Percentiles rank a stretch among this genome's conserved stretches.
phyloP scores from a whole-genome alignment of 1,284 basidiomycete species.

The Sporisorium sorghi region DNA sequence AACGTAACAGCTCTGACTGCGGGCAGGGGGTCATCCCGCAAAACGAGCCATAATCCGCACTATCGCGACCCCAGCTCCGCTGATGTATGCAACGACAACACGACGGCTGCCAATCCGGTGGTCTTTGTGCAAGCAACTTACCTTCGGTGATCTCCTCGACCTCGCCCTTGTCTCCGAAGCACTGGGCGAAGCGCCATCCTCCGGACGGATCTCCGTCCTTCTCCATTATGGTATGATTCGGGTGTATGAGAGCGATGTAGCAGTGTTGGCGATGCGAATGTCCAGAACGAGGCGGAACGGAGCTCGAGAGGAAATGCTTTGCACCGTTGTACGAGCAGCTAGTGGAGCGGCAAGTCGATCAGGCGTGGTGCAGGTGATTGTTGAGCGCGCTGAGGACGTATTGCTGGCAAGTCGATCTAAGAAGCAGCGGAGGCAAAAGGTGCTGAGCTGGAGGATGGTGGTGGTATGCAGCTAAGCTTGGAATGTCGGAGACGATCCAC shows the following conservation, averaged over 20 bases:
- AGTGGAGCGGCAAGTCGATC: neutral
- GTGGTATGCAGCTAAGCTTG: neutral
- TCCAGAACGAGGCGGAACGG: neutral
- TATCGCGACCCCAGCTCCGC: neutral
- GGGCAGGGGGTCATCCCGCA: neutral
- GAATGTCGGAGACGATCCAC: conserved; percentile 5
- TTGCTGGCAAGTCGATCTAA: neutral
- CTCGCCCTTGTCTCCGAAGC: conserved; percentile 83
- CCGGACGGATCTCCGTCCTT: conserved; percentile 67
- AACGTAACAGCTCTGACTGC: neutral
- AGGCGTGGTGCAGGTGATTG: neutral
- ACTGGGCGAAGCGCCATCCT: conserved; percentile 96
- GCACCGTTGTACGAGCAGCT: neutral
- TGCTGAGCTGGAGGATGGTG: neutral
- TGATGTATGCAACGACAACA: neutral
- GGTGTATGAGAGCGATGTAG: conserved; percentile 9
- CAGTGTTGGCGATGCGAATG: neutral
- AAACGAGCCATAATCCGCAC: neutral
- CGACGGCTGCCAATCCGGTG: neutral
- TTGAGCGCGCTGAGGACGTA: neutral
- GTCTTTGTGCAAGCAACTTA: conserved; percentile 68
- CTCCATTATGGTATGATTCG: conserved; percentile 47
- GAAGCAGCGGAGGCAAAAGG: neutral
- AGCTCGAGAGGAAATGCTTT: neutral
- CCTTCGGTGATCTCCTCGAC: conserved; percentile 99